Evolutionary conservation across 2,329 filamentous ascomycete species (phyloP), one percentile per base, ranked within the genome.

Genomic region (Aschersonia sp.): DNA sequence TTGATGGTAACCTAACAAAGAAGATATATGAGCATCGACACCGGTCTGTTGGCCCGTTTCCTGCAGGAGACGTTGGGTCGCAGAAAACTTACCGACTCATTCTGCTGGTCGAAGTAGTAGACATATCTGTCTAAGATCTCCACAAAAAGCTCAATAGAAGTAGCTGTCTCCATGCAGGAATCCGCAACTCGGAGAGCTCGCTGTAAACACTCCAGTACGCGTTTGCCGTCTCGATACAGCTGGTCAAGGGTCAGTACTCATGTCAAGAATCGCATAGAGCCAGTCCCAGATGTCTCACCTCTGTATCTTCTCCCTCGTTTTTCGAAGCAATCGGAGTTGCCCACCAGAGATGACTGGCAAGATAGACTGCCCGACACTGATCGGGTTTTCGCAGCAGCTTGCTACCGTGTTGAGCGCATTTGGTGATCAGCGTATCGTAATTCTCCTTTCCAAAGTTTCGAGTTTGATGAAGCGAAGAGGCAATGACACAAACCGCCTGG

Each of bases 41-140:
- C n/a, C 33, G 32, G 30, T 9, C 40, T 31, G 14, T 29, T 40
- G 7, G 22, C n/a, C 11, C 30, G n/a, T 35, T 22, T 41, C 11
- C 14, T 22, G 22, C 11, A 8, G n/a, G 14, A 31, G 6, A 2
- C 22, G 33, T 9, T 12, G 12, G 9, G 5, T 22, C 40, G 14
- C 11, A n/a, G 14, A 7, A 22, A 42, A 60, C 74, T 60, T 63
- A 78, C 92, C 55, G 89, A 89, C 68, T 98, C 92, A 66, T 98
- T 98, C 62, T 95, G 87, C 65, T 98, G 90, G 65, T 98, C 92
- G 69, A 96, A 98, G 70, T 97, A 98, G 66, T 98, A 98, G 47
- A 97, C 89, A 63, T 98, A 98, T 65, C 92, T 81, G 65, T 98
- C 96, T 48, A 98, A 71, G 53, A 98, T 98, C 68, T 98, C 92